Evolutionary conservation across 352 stramenopile species (phyloP).

Genomic region (Lagenidium giganteum): DNA sequence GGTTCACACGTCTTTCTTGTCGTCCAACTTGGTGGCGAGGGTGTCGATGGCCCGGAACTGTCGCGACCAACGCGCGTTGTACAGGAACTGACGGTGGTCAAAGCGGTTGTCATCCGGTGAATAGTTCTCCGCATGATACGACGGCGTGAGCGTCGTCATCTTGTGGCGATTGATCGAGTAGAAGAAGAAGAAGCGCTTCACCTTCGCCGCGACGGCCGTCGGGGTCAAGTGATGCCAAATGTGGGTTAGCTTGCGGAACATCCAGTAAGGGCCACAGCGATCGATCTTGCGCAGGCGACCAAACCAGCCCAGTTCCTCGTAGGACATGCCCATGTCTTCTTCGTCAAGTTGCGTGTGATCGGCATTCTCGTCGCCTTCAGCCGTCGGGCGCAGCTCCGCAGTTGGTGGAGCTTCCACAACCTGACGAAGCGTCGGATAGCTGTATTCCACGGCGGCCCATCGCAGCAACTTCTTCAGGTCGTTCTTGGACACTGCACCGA

Average conservation of each 20-base stretch:
- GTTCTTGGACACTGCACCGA: slow-evolving; percentile 94
- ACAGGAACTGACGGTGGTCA: slow-evolving; percentile 97
- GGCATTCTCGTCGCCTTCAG: no score
- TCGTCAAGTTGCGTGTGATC: slow-evolving; percentile 96
- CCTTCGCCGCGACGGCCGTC: slow-evolving; percentile 75
- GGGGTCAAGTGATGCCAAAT: slow-evolving; percentile 87
- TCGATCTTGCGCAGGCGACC: slow-evolving; percentile 95
- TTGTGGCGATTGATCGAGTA: slow-evolving; percentile 99
- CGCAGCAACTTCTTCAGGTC: slow-evolving; percentile 96
- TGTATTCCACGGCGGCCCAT: slow-evolving; percentile 90
- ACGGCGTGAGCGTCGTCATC: slow-evolving; percentile 98
- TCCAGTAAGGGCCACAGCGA: slow-evolving; percentile 93
- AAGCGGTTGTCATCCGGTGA: slow-evolving; percentile 99
- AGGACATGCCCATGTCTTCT: slow-evolving; percentile 99
- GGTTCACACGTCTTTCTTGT: slow-evolving; percentile 68
- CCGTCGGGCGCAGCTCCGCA: no score
- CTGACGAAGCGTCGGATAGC: slow-evolving; percentile 87
- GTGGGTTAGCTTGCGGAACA: slow-evolving; percentile 87
- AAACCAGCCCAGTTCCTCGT: slow-evolving; percentile 96
- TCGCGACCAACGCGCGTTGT: slow-evolving; percentile 93
- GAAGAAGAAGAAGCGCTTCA: slow-evolving; percentile 98
- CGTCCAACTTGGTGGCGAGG: slow-evolving; percentile 72
- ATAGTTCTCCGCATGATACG: slow-evolving; percentile 99
- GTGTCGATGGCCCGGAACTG: slow-evolving; percentile 95
- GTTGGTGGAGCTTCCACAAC: slow-evolving; percentile 94